Conservation (phyloP, 2,329 filamentous ascomycete species). For the Aspergillus unguis region DNA sequence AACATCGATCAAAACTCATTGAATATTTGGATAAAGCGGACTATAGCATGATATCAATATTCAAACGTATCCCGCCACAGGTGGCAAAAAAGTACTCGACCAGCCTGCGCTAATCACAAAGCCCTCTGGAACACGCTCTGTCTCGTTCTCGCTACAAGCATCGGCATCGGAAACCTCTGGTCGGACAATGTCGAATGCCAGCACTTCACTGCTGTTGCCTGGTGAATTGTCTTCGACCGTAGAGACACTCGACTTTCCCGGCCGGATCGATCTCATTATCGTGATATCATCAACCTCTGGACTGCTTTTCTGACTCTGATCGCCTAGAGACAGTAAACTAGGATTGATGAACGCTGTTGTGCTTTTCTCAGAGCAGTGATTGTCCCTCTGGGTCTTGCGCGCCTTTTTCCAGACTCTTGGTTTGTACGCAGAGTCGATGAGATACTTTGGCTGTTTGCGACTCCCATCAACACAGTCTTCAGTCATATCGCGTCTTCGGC, state of each 20-base stretch:
- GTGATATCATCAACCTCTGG: too few relatives aligned
- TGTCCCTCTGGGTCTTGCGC: too few relatives aligned
- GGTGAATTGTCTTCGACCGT: background rate
- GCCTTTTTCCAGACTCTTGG: background rate
- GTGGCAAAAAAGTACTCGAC: constrained; percentile 1
- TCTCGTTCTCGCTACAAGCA: background rate
- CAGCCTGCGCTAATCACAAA: constrained; percentile 1
- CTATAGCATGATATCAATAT: too few relatives aligned
- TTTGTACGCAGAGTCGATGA: background rate
- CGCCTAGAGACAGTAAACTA: too few relatives aligned
- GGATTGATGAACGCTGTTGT: too few relatives aligned
- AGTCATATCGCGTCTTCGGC: background rate
- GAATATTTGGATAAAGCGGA: too few relatives aligned
- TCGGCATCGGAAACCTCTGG: background rate
- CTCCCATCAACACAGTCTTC: background rate
- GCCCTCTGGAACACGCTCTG: background rate
- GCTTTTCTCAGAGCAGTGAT: too few relatives aligned
- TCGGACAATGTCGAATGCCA: background rate
- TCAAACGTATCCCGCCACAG: too few relatives aligned
- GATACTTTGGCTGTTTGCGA: background rate
- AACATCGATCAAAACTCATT: too few relatives aligned
- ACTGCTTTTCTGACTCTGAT: too few relatives aligned
- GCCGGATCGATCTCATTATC: background rate
- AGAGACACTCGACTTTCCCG: background rate
- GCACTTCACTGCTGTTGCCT: background rate